These are phyloP conservation scores for Saccharomycopsis olivae DNA, from an alignment of 805 yeast genomes.

Conservation along the genomic window DNA sequence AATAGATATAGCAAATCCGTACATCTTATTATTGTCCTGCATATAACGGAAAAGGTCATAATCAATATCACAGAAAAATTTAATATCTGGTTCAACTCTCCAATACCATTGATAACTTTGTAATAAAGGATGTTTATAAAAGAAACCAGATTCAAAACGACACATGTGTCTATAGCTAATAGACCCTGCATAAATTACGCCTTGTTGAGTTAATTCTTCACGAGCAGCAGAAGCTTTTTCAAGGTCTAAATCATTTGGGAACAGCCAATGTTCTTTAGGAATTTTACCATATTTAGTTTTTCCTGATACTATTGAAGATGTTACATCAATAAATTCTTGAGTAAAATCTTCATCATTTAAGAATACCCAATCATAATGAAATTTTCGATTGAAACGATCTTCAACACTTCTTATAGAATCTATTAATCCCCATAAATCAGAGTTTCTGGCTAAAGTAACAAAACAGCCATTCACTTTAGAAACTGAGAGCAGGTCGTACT, in stretches of 20 bases:
- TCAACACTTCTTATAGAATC: conserved; percentile 61
- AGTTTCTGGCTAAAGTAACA: conserved; percentile 60
- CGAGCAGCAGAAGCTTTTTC: conserved; percentile 58
- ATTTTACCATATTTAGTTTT: conserved; percentile 60
- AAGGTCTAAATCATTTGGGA: conserved; percentile 70
- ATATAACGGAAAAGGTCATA: conserved; percentile 74
- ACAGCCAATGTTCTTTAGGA: conserved; percentile 76
- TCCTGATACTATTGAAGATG: conserved; percentile 51
- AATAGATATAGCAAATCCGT: conserved; percentile 68
- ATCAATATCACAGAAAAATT: conserved; percentile 64
- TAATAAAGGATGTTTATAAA: conserved; percentile 61
- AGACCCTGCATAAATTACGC: conserved; percentile 64
- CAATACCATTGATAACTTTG: conserved; percentile 75
- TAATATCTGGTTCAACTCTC: too few species aligned
- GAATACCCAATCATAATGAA: too few species aligned
- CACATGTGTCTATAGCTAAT: conserved; percentile 85
- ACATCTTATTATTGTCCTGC: conserved; percentile 62
- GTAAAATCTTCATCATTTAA: too few species aligned
- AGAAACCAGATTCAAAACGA: conserved; percentile 76
- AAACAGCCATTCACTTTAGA: conserved; percentile 52
- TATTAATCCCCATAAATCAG: conserved; percentile 47
- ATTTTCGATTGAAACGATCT: conserved; percentile 68
- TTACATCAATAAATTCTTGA: conserved; percentile 57
- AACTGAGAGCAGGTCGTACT: not conserved
- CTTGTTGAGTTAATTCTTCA: conserved; percentile 36